Conservation (phyloP, 768 basidiomycete genomes). For the Russula vinacea region DNA sequence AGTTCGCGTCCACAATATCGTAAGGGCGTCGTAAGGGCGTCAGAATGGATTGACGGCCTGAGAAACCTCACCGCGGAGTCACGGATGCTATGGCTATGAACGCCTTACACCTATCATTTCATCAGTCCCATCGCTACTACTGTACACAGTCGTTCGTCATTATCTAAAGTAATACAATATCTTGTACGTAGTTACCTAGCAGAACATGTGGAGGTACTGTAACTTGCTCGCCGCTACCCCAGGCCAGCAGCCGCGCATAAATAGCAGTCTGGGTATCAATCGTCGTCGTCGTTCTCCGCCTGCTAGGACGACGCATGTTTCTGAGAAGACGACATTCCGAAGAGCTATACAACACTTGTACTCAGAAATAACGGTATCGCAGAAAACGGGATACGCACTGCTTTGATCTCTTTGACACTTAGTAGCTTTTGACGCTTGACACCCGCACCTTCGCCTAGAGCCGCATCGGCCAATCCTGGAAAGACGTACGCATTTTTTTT, state of each 20-base stretch:
- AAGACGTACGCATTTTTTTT: not conserved
- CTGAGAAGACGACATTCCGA: slow-evolving; percentile 32
- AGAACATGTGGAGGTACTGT: not conserved
- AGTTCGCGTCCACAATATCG: no score
- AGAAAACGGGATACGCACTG: slow-evolving; percentile 40
- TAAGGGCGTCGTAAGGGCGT: no score
- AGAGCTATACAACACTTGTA: slow-evolving; percentile 29
- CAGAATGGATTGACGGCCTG: no score
- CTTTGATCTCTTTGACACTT: slow-evolving; percentile 66
- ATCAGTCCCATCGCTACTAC: no score
- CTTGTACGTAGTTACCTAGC: not conserved
- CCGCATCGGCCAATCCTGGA: slow-evolving; percentile 59
- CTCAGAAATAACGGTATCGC: not conserved
- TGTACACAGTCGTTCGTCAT: no score
- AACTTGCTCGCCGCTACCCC: not conserved
- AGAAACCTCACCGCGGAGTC: no score
- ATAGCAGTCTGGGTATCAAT: not conserved
- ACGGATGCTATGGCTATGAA: no score
- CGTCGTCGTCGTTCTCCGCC: not conserved
- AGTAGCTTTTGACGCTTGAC: slow-evolving; percentile 60
- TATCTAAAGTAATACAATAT: no score
- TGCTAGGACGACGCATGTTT: not conserved
- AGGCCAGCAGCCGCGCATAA: not conserved
- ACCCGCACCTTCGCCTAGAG: slow-evolving; percentile 65
- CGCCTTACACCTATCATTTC: no score